Percentiles rank a stretch among this genome's conserved stretches.
These are phyloP conservation scores for Babesia bovis DNA, from an alignment of 169 alveolate species.

Conservation along the genomic window DNA sequence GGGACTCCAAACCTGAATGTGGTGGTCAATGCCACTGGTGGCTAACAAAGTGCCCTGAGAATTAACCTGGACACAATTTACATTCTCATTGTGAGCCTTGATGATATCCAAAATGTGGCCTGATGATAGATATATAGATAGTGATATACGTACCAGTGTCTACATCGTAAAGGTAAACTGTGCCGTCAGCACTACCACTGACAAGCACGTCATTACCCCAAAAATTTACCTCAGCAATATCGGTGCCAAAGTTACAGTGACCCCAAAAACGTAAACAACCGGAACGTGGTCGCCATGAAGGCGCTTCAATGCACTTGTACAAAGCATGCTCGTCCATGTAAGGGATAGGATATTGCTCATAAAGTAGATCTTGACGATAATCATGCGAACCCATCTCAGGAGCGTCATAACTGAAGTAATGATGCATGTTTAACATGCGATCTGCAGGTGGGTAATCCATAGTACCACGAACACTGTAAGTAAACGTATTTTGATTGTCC, in stretches of 20 bases:
- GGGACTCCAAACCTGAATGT: conserved; percentile 68
- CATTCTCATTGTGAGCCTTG: conserved; percentile 57
- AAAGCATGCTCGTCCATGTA: conserved; percentile 6
- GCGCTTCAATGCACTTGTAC: conserved; percentile 16
- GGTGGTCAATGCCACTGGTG: conserved; percentile 64
- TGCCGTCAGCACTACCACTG: conserved; percentile 66
- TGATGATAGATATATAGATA: not conserved
- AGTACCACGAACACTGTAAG: not conserved
- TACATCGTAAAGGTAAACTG: conserved; percentile 56
- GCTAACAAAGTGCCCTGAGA: conserved; percentile 64
- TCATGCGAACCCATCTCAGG: not conserved
- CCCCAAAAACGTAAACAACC: conserved; percentile 46
- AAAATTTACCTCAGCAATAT: conserved; percentile 66
- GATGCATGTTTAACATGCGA: not conserved
- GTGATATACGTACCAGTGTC: conserved; percentile 30
- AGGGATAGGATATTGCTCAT: conserved; percentile 4
- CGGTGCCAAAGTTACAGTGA: conserved; percentile 66
- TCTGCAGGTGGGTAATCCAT: not conserved
- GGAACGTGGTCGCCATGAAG: conserved; percentile 11
- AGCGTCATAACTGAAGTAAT: conserved; percentile 14
- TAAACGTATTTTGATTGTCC: not conserved
- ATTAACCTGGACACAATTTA: conserved; percentile 70
- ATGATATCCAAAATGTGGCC: conserved; percentile 59
- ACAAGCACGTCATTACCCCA: conserved; percentile 66
- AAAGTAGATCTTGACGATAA: not conserved